Conservation (phyloP, 352 stramenopile genomes). For the Phytophthora pinifolia region DNA sequence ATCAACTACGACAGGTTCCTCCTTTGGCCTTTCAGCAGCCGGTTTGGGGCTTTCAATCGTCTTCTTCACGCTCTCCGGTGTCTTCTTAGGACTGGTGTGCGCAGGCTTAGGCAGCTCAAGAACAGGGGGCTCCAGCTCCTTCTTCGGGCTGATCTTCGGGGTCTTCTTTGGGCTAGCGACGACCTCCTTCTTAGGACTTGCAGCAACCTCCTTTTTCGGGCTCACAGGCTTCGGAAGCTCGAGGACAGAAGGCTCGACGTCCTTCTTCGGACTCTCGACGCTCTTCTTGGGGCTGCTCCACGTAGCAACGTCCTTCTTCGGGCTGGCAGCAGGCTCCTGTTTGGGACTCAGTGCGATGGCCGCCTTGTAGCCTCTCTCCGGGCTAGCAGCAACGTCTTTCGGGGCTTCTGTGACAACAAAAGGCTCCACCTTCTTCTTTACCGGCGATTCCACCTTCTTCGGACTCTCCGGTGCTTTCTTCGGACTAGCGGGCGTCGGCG, state of each 20-base stretch:
- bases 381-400: conserved; percentile 1
- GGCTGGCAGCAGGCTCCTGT: background rate
- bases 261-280: conserved; percentile 20
- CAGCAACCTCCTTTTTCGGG: conserved; percentile 8
- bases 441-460: background rate
- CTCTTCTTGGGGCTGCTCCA: conserved; percentile 20
- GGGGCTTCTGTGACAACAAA: conserved; percentile 2
- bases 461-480: conserved; percentile 2
- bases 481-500: too few species aligned
- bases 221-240: conserved; percentile 15
- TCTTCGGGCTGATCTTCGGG: conserved; percentile 12
- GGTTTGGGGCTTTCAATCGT: conserved; percentile 13
- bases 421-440: too few species aligned
- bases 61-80: background rate
- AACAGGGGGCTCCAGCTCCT: conserved; percentile 9
- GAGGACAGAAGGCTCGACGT: conserved; percentile 11
- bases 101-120: conserved; percentile 3
- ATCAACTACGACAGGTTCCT: conserved; percentile 13
- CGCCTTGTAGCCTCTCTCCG: conserved; percentile 7
- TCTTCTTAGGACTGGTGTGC: conserved; percentile 1
- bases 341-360: conserved; percentile 3
- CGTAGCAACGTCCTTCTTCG: background rate
- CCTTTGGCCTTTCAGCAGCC: conserved; percentile 21
- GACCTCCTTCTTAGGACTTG: conserved; percentile 10
- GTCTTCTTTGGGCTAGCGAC: conserved; percentile 4